A percentile compares a stretch with the other conserved stretches of the same genome.
Evolutionary conservation across 371 early-diverging fungal genomes (phyloP).

Genomic region (Circinella umbellata): DNA sequence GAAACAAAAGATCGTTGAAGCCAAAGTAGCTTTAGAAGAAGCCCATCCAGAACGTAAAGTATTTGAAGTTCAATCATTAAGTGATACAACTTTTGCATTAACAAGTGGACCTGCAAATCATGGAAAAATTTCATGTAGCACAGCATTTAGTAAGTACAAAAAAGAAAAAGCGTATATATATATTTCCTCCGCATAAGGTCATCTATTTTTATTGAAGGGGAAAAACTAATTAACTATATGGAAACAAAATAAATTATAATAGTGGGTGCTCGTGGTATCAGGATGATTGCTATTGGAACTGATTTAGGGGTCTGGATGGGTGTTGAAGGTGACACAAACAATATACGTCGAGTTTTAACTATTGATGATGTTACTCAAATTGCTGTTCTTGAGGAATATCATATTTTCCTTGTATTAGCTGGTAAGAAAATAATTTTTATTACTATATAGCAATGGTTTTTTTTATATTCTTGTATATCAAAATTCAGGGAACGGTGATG

Average conservation of each 20-base stretch:
- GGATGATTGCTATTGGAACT: conserved; percentile 80
- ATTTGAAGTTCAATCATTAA: conserved; percentile 65
- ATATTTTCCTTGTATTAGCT: conserved; percentile 42
- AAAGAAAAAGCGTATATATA: background rate
- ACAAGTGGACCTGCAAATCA: conserved; percentile 21
- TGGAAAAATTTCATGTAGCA: conserved; percentile 73
- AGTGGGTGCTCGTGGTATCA: conserved; percentile 55
- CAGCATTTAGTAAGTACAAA: conserved; percentile 60
- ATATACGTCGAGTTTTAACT: conserved; percentile 32
- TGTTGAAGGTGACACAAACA: conserved; percentile 47
- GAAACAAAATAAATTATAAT: background rate
- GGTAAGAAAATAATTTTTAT: conserved; percentile 21
- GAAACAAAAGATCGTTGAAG: conserved; percentile 82
- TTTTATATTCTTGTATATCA: too few species aligned
- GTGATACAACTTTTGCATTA: conserved; percentile 44
- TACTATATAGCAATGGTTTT: too few species aligned
- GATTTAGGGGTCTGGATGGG: conserved; percentile 76
- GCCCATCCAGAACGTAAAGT: conserved; percentile 51
- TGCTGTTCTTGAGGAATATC: conserved; percentile 43
- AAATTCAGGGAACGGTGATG: too few species aligned
- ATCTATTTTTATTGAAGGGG: background rate
- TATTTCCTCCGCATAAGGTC: background rate
- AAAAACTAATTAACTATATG: background rate
- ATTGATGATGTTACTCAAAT: conserved; percentile 46
- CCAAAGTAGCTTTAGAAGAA: conserved; percentile 56